Evolutionary conservation across 192 early-diverging fungal species (phyloP), one percentile per base, ranked within the genome.

Genomic region (Linderina pennispora): DNA sequence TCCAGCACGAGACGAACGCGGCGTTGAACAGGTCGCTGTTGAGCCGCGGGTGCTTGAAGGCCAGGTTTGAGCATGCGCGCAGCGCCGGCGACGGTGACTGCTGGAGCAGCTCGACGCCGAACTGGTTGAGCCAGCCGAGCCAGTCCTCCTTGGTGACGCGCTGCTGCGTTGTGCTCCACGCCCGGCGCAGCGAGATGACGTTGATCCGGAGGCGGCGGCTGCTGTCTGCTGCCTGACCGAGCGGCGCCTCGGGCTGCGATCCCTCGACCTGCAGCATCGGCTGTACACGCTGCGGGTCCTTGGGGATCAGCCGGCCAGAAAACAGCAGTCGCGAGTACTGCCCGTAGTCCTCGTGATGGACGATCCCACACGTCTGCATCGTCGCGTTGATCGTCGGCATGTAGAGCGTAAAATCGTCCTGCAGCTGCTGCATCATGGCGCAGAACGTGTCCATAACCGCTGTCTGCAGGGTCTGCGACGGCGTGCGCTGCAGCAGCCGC

Each of bases 1-100:
- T 75, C 93, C 93, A 98, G 65, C 92, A 95, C 0, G 92, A 92
- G 8, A 96, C 90, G 68, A 98, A 98, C 2, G 84, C 90, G 5
- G 89, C 88, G 60, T 98, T 98, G 64, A 98, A 98, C 16, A 98
- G 69, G 55, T 94, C 89, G 18, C 81, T 62, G 5, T 89, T 87
- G 11, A 98, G 74, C n/a, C 87, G 86, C 40, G 79, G 74, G 48
- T 94, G 90, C 8, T 80, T 84, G 26, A 77, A 67, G 6, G 92
- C 92, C 50, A 98, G 75, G 48, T 70, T 73, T 0, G 83, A 83
- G 58, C 93, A 97, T 0, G 95, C 90, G 21, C 95, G 75, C 8
- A 98, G 78, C 3, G 95, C 87, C 36, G 89, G 87, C 0, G 91
- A 92, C 1, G 95, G 90, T 5, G 95, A 95, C 48, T 98, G 90